Evolutionary conservation across 2,329 filamentous ascomycete genomes (phyloP).

Genomic region (Coniochaeta sp.): DNA sequence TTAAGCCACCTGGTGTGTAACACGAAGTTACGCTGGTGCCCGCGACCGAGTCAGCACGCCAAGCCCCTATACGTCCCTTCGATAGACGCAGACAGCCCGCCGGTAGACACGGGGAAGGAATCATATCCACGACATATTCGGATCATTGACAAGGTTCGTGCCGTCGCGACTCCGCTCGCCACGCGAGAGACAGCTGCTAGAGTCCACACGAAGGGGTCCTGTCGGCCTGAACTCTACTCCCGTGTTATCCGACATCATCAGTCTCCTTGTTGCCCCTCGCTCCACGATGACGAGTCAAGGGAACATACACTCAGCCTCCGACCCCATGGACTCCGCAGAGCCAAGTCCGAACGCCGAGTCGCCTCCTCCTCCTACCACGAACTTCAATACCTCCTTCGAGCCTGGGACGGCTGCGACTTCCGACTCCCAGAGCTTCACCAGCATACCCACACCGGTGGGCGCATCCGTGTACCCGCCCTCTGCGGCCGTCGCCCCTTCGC

Average conservation of each 20-base stretch:
- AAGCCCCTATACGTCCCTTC: too few relatives aligned
- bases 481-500: slow-evolving; percentile 19
- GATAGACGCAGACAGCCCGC: too few relatives aligned
- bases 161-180: not conserved
- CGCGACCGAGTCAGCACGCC: too few relatives aligned
- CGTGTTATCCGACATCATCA: not conserved
- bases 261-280: not conserved
- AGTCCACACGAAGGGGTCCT: not conserved
- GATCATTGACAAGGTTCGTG: not conserved
- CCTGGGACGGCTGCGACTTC: not conserved
- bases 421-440: not conserved
- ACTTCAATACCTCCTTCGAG: not conserved
- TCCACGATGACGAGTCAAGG: not conserved
- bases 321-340: not conserved
- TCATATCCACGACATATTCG: not conserved
- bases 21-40: too few relatives aligned
- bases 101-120: too few relatives aligned
- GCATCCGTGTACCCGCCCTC: slow-evolving; percentile 18
- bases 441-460: slow-evolving; percentile 12
- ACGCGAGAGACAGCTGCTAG: too few relatives aligned
- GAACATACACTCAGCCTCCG: not conserved
- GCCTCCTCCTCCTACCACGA: not conserved
- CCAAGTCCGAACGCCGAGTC: not conserved
- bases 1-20: too few relatives aligned
- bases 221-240: not conserved